Evolutionary conservation across 345 rosid genomes (phyloP).

Genomic region (Bruguiera gymnorhiza): DNA sequence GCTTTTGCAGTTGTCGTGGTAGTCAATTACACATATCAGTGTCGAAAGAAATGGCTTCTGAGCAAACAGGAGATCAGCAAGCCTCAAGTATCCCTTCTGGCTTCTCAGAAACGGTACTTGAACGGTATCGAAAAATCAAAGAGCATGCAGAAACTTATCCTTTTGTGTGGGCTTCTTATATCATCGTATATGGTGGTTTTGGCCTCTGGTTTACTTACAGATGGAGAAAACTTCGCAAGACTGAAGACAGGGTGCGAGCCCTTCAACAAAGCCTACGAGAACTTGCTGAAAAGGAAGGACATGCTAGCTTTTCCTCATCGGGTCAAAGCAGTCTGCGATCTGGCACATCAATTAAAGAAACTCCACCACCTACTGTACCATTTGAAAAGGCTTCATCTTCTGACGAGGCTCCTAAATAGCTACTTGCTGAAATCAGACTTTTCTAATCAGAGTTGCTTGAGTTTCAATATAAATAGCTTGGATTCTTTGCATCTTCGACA

Average conservation of each 20-base stretch:
- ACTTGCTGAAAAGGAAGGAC: slow-evolving; percentile 50
- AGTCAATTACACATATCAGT: background rate
- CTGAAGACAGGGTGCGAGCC: slow-evolving; percentile 81
- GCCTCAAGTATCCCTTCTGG: slow-evolving; percentile 29
- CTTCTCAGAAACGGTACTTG: slow-evolving; percentile 40
- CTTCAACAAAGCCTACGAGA: slow-evolving; percentile 68
- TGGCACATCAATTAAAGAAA: background rate
- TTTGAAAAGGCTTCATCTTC: slow-evolving; percentile 13
- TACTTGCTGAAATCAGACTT: background rate
- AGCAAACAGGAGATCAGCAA: slow-evolving; percentile 36
- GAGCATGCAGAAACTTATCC: slow-evolving; percentile 84
- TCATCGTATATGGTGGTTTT: slow-evolving; percentile 78
- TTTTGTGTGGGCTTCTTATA: slow-evolving; percentile 89
- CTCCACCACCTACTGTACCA: background rate
- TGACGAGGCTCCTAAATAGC: slow-evolving; percentile 8
- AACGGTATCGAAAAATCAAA: slow-evolving; percentile 53
- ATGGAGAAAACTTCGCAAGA: slow-evolving; percentile 81
- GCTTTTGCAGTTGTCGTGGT: background rate
- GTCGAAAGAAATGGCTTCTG: slow-evolving; percentile 31
- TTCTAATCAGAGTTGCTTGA: background rate
- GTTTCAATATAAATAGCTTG: background rate
- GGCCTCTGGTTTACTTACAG: slow-evolving; percentile 68
- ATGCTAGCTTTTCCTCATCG: slow-evolving; percentile 15
- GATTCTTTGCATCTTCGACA: background rate
- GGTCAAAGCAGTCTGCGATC: slow-evolving; percentile 3